Evolutionary conservation across 2,329 filamentous ascomycete species (phyloP).

Genomic region (Claviceps maximensis): DNA sequence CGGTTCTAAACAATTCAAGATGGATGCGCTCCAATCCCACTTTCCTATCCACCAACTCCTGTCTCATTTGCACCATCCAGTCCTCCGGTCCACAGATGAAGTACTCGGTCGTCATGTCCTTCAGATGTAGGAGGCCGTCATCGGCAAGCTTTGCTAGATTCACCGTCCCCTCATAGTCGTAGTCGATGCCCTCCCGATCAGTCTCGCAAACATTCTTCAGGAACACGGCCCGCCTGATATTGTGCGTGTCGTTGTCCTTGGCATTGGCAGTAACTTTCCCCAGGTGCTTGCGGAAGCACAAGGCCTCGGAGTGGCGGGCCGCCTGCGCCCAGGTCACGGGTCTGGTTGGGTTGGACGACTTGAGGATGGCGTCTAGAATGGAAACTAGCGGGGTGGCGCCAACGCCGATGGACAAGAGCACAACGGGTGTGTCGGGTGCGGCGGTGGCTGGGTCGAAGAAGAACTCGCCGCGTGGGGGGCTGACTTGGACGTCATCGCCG

Average conservation of each 20-base stretch:
- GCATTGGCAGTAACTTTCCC: slow-evolving; percentile 19
- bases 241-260: slow-evolving; percentile 8
- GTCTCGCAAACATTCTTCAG: slow-evolving; percentile 31
- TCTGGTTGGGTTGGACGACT: slow-evolving; percentile 18
- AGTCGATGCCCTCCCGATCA: slow-evolving; percentile 36
- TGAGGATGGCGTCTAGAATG: slow-evolving; percentile 45
- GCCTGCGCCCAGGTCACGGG: slow-evolving; percentile 52
- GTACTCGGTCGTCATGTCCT: slow-evolving; percentile 43
- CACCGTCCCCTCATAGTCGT: slow-evolving; percentile 42
- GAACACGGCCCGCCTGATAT: slow-evolving; percentile 33
- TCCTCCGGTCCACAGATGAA: slow-evolving; percentile 53
- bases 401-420: slow-evolving; percentile 55
- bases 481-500: slow-evolving; percentile 41
- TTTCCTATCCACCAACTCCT: slow-evolving; percentile 35
- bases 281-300: slow-evolving; percentile 43
- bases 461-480: slow-evolving; percentile 47
- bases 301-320: slow-evolving; percentile 33
- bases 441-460: slow-evolving; percentile 36
- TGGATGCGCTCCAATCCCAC: slow-evolving; percentile 42
- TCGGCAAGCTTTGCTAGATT: slow-evolving; percentile 38
- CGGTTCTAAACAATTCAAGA: slow-evolving; percentile 51
- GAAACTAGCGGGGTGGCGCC: slow-evolving; percentile 53
- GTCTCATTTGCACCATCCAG: slow-evolving; percentile 51
- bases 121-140: slow-evolving; percentile 36
- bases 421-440: slow-evolving; percentile 38